Percentiles rank a stretch among this genome's conserved stretches.
Conservation (phyloP, 192 early-diverging fungal genomes). For the Coemansia sp. region DNA sequence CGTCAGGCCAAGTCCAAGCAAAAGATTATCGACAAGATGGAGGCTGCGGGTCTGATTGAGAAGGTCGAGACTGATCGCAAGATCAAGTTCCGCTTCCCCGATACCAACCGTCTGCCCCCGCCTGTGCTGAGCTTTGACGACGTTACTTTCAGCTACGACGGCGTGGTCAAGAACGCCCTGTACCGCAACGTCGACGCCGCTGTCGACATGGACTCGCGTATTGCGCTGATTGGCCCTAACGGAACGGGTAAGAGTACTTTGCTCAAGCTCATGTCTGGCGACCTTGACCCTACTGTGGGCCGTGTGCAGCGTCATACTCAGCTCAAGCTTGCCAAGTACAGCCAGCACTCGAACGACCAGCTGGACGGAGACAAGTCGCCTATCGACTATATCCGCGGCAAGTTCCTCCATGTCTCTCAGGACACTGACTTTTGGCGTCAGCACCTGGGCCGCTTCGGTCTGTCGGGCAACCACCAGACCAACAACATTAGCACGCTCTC, state of each 20-base stretch:
- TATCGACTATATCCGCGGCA: conserved; percentile 86
- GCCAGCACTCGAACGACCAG: conserved; percentile 97
- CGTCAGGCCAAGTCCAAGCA: conserved; percentile 98
- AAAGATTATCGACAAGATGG: conserved; percentile 99
- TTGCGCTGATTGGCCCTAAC: conserved; percentile 96
- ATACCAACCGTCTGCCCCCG: conserved; percentile 85
- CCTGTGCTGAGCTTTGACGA: conserved; percentile 93
- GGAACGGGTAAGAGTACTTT: conserved; percentile 96
- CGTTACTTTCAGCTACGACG: conserved; percentile 91
- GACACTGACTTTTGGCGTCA: conserved; percentile 90
- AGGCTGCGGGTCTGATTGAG: conserved; percentile 95
- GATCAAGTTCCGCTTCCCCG: conserved; percentile 89
- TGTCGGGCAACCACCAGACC: conserved; percentile 91
- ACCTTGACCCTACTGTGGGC: conserved; percentile 80
- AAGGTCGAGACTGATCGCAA: conserved; percentile 76
- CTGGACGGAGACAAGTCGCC: conserved; percentile 83
- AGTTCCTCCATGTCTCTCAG: conserved; percentile 79
- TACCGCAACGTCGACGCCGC: conserved; percentile 91
- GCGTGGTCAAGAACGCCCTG: conserved; percentile 76
- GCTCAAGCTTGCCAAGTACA: conserved; percentile 95
- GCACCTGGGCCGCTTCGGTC: conserved; percentile 89
- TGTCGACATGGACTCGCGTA: conserved; percentile 97
- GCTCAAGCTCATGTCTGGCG: conserved; percentile 94
- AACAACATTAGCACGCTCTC: conserved; percentile 85
- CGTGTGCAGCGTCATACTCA: conserved; percentile 86